Conservation (phyloP, 108 stramenopile species). For the Nannochloropsis salina region DNA sequence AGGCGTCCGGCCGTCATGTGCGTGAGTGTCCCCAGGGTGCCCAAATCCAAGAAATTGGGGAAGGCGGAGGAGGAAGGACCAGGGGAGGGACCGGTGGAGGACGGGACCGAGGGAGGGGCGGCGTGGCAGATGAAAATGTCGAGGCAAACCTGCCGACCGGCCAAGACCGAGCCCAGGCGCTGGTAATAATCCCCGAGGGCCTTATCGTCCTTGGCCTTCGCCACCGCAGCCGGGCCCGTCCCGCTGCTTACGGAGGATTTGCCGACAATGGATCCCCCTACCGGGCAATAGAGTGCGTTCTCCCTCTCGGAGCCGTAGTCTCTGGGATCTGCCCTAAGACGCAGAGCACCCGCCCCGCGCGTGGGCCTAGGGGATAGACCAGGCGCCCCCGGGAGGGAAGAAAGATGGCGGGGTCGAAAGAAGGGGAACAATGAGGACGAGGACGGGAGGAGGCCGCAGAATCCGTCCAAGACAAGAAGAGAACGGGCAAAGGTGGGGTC, state of each 20-base stretch:
- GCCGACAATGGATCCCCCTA: neutral
- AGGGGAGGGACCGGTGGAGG: neutral
- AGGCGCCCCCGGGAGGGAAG: neutral
- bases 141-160: neutral
- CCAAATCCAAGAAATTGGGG: neutral
- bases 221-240: neutral
- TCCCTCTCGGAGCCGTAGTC: neutral
- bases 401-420: neutral
- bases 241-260: neutral
- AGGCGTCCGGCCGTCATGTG: constrained; percentile 7
- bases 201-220: neutral
- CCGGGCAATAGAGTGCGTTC: neutral
- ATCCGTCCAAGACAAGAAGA: neutral
- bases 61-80: neutral
- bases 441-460: too few species aligned
- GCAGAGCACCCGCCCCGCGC: neutral
- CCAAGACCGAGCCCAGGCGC: neutral
- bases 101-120: neutral
- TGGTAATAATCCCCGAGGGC: neutral
- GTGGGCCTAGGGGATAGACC: neutral
- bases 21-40: neutral
- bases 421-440: neutral
- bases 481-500: neutral
- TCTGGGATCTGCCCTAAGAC: neutral
- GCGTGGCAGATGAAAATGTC: neutral